A percentile compares a stretch with the other conserved stretches of the same genome.
Evolutionary conservation across 192 early-diverging fungal species (phyloP).

Genomic region (Entomortierella beljakovae): DNA sequence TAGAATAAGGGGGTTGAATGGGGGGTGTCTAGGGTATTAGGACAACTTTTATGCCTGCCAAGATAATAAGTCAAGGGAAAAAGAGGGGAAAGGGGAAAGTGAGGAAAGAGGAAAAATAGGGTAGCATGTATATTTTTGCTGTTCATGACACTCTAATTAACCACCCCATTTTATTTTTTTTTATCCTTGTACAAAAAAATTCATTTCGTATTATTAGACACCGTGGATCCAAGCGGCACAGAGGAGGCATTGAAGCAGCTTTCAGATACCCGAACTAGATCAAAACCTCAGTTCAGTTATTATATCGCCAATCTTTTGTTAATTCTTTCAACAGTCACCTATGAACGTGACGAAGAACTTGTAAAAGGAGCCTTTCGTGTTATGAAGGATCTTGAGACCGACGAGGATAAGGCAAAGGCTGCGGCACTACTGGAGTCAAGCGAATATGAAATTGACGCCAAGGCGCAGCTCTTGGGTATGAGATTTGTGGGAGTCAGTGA

Average conservation of each 20-base stretch:
- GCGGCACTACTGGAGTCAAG: conserved; percentile 34
- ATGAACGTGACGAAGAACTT: conserved; percentile 57
- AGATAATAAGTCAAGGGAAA: no score
- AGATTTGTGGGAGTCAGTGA: conserved; percentile 60
- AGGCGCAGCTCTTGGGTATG: conserved; percentile 34
- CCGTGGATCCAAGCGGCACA: conserved; percentile 33
- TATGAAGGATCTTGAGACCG: conserved; percentile 12
- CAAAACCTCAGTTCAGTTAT: conserved; percentile 35
- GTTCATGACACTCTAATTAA: not conserved
- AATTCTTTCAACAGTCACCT: conserved; percentile 57
- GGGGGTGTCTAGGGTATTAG: no score
- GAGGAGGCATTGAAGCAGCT: conserved; percentile 28
- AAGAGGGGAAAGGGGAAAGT: no score
- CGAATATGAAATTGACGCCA: conserved; percentile 44
- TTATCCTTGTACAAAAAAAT: not conserved
- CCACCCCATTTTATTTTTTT: not conserved
- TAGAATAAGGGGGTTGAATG: no score
- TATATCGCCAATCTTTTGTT: conserved; percentile 59
- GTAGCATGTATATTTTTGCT: not conserved
- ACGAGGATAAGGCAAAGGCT: conserved; percentile 23
- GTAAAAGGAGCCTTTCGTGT: conserved; percentile 54
- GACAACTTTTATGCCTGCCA: no score
- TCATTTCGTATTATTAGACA: conserved; percentile 7
- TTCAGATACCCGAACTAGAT: conserved; percentile 3
- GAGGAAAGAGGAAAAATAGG: not conserved